phyloP scores from a whole-genome alignment of 306 rosid species.

The Adenanthera pavonina region DNA sequence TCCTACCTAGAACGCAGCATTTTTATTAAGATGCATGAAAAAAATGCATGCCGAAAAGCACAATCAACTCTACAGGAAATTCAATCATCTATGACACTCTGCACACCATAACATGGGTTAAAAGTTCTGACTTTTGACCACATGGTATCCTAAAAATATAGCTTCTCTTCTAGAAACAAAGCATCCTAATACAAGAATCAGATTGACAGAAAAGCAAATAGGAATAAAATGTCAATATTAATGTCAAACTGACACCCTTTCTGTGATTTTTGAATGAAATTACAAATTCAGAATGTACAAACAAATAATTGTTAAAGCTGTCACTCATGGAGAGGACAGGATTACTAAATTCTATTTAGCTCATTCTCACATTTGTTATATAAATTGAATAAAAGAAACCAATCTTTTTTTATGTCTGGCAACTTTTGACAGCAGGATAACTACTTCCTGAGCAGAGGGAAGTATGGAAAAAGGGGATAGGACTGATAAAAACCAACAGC shows the following conservation, averaged over 20 bases:
- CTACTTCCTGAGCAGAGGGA: not conserved
- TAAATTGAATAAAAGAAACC: too few relatives aligned
- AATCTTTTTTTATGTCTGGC: too few relatives aligned
- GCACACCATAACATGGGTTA: constrained; percentile 15
- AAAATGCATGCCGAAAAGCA: constrained; percentile 25
- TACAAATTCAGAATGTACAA: not conserved
- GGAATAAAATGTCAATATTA: constrained; percentile 5
- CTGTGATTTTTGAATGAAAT: not conserved
- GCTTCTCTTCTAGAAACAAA: not conserved
- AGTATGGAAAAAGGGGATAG: constrained; percentile 9
- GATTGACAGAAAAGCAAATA: not conserved
- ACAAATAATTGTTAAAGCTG: not conserved
- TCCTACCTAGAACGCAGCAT: constrained; percentile 50
- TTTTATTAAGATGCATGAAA: not conserved
- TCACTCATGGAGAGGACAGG: not conserved
- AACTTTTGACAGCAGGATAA: not conserved
- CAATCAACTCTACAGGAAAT: not conserved
- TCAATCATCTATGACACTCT: not conserved
- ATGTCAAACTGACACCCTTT: not conserved
- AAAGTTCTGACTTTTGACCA: not conserved
- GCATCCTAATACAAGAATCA: constrained; percentile 7
- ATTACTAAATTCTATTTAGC: too few relatives aligned
- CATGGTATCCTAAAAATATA: constrained; percentile 3
- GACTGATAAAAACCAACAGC: constrained; percentile 4
- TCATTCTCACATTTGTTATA: too few relatives aligned